Conservation (phyloP, 371 early-diverging fungal genomes). For the Mucor mucedo region DNA sequence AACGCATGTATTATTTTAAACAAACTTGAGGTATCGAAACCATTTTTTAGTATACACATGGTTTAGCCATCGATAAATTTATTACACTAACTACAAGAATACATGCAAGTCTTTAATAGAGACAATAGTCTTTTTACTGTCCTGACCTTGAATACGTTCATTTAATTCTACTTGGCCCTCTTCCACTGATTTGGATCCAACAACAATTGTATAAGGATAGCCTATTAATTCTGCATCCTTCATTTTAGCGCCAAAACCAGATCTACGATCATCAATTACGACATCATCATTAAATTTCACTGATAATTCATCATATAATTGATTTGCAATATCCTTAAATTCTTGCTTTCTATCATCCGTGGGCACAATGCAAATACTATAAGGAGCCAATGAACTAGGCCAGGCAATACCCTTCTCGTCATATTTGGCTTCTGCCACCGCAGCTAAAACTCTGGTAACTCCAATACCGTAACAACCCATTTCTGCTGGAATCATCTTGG, state of each 20-base stretch:
- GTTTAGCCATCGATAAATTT: too few species aligned
- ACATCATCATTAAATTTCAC: constrained; percentile 35
- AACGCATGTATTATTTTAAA: too few species aligned
- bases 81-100: too few species aligned
- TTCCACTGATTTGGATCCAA: constrained; percentile 64
- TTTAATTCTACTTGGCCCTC: constrained; percentile 67
- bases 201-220: constrained; percentile 69
- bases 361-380: constrained; percentile 65
- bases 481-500: constrained; percentile 58
- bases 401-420: constrained; percentile 77
- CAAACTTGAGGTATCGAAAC: too few species aligned
- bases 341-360: constrained; percentile 54
- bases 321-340: constrained; percentile 40
- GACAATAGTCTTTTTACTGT: constrained; percentile 1
- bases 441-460: constrained; percentile 78
- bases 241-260: constrained; percentile 72
- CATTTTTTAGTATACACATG: too few species aligned
- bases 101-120: background rate
- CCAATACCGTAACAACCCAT: constrained; percentile 97
- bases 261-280: constrained; percentile 67
- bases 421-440: constrained; percentile 73
- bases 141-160: constrained; percentile 50
- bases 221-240: constrained; percentile 78
- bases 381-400: constrained; percentile 81
- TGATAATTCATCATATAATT: constrained; percentile 49